A percentile compares a stretch with the other conserved stretches of the same genome.
Conservation (phyloP, 768 basidiomycete species). For the Mrakia frigida region DNA sequence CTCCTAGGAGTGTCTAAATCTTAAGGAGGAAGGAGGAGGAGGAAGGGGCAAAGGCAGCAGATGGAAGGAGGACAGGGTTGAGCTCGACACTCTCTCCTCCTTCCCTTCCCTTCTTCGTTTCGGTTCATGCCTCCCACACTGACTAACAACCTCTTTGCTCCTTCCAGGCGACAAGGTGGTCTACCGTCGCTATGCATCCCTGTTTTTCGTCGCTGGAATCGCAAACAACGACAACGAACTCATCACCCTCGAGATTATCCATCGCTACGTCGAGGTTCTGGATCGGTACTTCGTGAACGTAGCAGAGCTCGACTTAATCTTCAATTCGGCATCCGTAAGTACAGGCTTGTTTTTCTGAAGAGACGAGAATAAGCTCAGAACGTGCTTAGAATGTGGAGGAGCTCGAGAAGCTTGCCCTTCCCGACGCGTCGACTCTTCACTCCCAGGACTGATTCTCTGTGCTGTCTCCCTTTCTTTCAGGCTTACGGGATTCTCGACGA, state of each 20-base stretch:
- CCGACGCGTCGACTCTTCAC: too few species aligned
- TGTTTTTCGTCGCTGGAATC: slow-evolving; percentile 91
- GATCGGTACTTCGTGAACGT: slow-evolving; percentile 83
- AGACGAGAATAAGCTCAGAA: too few species aligned
- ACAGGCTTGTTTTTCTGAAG: too few species aligned
- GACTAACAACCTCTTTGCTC: too few species aligned
- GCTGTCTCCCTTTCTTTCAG: too few species aligned
- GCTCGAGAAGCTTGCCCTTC: too few species aligned
- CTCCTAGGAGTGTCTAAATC: too few species aligned
- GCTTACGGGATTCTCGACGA: slow-evolving; percentile 67
- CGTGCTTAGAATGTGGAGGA: too few species aligned
- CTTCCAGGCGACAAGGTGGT: slow-evolving; percentile 59
- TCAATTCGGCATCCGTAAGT: slow-evolving; percentile 69
- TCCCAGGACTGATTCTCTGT: too few species aligned
- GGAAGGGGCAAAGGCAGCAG: too few species aligned
- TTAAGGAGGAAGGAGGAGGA: too few species aligned
- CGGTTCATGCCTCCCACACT: too few species aligned
- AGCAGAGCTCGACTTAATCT: slow-evolving; percentile 86
- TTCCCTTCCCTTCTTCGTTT: not conserved
- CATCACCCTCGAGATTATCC: slow-evolving; percentile 83
- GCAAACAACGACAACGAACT: slow-evolving; percentile 83
- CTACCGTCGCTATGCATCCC: slow-evolving; percentile 88
- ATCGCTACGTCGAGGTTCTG: slow-evolving; percentile 85
- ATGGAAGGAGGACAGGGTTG: not conserved
- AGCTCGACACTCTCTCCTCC: not conserved